phyloP scores from a whole-genome alignment of 306 rosid genomes.

The Fagus sylvatica region DNA sequence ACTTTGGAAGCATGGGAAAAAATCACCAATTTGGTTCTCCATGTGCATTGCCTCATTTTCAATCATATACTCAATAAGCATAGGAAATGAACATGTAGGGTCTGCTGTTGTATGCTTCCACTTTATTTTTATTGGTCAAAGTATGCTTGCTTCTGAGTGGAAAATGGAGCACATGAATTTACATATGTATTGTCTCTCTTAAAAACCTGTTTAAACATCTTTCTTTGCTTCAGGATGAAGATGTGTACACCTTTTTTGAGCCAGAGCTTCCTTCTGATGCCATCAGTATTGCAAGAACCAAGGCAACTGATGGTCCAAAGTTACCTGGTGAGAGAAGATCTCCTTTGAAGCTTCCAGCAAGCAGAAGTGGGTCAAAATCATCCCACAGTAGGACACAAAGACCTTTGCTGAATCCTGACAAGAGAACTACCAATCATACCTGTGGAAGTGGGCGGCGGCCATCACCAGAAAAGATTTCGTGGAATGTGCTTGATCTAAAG shows the following conservation, averaged over 20 bases:
- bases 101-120: background rate
- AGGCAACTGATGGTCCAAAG: constrained; percentile 56
- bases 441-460: constrained; percentile 38
- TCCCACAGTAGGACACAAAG: constrained; percentile 51
- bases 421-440: constrained; percentile 49
- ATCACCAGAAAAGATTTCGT: constrained; percentile 69
- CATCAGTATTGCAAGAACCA: constrained; percentile 48
- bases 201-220: constrained; percentile 12
- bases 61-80: background rate
- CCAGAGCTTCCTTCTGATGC: constrained; percentile 69
- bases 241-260: constrained; percentile 87
- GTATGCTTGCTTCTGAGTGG: background rate
- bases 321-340: constrained; percentile 55
- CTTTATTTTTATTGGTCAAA: background rate
- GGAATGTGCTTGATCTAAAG: constrained; percentile 93
- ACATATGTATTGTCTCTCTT: background rate
- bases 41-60: background rate
- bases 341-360: constrained; percentile 42
- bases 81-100: background rate
- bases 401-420: constrained; percentile 43
- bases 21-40: background rate
- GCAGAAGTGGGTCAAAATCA: constrained; percentile 52
- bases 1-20: background rate
- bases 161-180: background rate
- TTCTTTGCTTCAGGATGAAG: constrained; percentile 75